Evolutionary conservation across 2,329 filamentous ascomycete species (phyloP).

Genomic region (Colletotrichum echinochloae): DNA sequence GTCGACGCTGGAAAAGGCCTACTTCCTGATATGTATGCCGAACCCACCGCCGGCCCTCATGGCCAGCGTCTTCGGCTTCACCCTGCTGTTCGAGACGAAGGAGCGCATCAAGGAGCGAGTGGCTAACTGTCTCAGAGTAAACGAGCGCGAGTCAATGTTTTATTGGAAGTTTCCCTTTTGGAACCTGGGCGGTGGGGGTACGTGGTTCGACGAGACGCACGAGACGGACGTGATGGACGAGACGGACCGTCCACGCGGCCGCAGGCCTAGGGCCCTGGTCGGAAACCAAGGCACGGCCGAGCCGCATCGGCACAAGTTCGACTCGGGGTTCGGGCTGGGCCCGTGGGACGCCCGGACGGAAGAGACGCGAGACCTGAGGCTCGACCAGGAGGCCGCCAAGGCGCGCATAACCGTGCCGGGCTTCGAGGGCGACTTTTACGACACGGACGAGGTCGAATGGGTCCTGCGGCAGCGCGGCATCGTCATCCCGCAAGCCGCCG

Average conservation of each 20-base stretch:
- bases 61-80: slow-evolving; percentile 75
- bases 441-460: slow-evolving; percentile 80
- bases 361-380: slow-evolving; percentile 54
- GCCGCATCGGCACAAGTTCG: slow-evolving; percentile 50
- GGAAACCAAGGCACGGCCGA: slow-evolving; percentile 54
- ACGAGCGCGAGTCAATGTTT: slow-evolving; percentile 61
- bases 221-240: slow-evolving; percentile 5
- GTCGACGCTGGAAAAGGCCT: slow-evolving; percentile 71
- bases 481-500: slow-evolving; percentile 68
- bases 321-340: slow-evolving; percentile 51
- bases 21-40: slow-evolving; percentile 65
- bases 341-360: slow-evolving; percentile 59
- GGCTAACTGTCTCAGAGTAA: slow-evolving; percentile 48
- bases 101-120: slow-evolving; percentile 61
- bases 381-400: slow-evolving; percentile 53
- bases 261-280: slow-evolving; percentile 41
- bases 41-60: slow-evolving; percentile 62
- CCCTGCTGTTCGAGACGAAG: slow-evolving; percentile 69
- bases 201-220: slow-evolving; percentile 62
- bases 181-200: slow-evolving; percentile 75
- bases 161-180: slow-evolving; percentile 72
- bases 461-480: slow-evolving; percentile 76
- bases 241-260: not conserved
- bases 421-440: slow-evolving; percentile 81
- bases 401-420: slow-evolving; percentile 68